Base-by-base conservation (phyloP, 495 filamentous ascomycete species). In the Aspergillus mulundensis region DNA sequence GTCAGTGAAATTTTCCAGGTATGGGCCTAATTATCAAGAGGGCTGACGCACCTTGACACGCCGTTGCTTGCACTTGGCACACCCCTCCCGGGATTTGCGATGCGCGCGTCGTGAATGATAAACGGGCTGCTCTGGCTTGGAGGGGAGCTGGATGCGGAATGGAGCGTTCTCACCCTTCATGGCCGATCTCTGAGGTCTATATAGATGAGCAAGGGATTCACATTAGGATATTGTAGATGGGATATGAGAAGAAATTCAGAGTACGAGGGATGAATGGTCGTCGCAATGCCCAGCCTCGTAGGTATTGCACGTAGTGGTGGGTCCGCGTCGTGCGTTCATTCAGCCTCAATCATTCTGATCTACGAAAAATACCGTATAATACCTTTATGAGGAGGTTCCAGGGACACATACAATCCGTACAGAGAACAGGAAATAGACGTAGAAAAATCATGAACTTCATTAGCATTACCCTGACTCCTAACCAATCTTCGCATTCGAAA, bases 401-500 rank as follows among this genome's bases (percentile, higher is more conserved):
- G n/a, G n/a, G 3, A 28, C 25, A 28, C 25, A 3, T 28, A 28
- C 25, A 3, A 28, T 8, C 12, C 8, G 18, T 40, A 40, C n/a
- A 18, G 38, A 18, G n/a, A 6, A 40, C n/a, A 16, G 7, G 5
- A 20, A 34, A 11, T 24, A 21, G 34, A 50, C 7, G 15, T 25
- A 36, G 34, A 11, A 51, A 10, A 38, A 25, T 58, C 53, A 58
- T 65, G 62, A 39, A 64, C 60, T 68, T 70, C 60, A 70, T 71
- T 53, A 53, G 7, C 50, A 42, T 30, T 41, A 41, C 34, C 34
- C 36, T 43, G 56, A 12, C 47, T 67, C 18, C 44, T 53, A 65
- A 48, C 75, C 71, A 40, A 77, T 74, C 67, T 75, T 63, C 18
- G 75, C 75, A 56, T 77, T 77, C 20, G 73, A 76, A 56, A 77